Base-by-base conservation (phyloP, 2,329 filamentous ascomycete species). In the Fusarium sp. region DNA sequence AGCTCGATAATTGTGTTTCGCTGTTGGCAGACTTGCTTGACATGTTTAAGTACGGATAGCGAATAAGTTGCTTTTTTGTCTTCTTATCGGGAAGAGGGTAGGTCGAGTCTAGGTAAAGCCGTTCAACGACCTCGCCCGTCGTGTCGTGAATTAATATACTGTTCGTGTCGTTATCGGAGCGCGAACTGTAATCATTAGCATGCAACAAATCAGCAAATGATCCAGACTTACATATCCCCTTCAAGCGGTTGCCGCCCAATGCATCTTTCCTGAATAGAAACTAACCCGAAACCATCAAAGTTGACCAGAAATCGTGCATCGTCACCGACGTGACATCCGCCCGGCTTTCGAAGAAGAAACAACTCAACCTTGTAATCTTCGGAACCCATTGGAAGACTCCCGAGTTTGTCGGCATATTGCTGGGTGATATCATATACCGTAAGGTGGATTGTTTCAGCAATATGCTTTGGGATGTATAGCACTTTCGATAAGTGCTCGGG, bases 261-360 rank as follows among this genome's bases (percentile, higher is more conserved):
- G 0, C 35, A 48, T 4, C 63, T 48, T 17, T 67, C 63, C 2
- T 10, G 27, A 9, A 67, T 14, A 8, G 13, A 30, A 5, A 61
- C 8, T 0, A 22, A 41, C 1, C 23, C 25, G 4, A 11, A n/a
- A 4, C 25, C 6, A 1, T 9, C 20, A 0, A 52, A 7, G 3
- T 67, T 19, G 1, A 67, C 57, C 3, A 67, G 20, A 15, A 63
- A 67, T 7, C 57, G 33, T 1, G 52, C 57, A n/a, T 64, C 14
- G 9, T 67, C 63, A 1, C 37, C 40, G 2, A 3, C 30, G 4
- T 35, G 32, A 13, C 56, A 23, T 1, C 63, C 63, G 10, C 20
- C 48, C 2, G 63, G 63, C 17, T 66, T 66, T n/a, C 33, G 48
- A 32, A 65, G 47, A 46, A 63, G 25, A 4, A 20, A 51, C 20